A percentile compares a stretch with the other conserved stretches of the same genome.
Evolutionary conservation across 768 basidiomycete genomes (phyloP).

Genomic region (Dentipellis fragilis): DNA sequence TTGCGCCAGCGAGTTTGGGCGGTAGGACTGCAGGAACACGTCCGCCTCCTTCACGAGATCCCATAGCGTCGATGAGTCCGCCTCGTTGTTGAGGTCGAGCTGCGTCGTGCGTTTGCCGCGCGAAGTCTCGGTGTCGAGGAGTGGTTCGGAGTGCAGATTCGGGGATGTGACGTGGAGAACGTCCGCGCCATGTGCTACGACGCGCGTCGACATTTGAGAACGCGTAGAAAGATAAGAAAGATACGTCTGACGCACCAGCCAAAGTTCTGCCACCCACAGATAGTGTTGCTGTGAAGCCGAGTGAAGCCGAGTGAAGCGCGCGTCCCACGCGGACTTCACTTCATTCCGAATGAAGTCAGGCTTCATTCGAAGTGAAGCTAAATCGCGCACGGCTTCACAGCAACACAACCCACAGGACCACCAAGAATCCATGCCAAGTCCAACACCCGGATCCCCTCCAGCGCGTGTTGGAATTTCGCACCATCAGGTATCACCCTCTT

Average conservation of each 20-base stretch:
- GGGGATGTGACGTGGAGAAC: constrained; percentile 48
- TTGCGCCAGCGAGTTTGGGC: constrained; percentile 36
- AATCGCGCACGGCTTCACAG: too few relatives aligned
- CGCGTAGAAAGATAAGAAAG: not conserved
- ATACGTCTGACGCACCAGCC: constrained; percentile 29
- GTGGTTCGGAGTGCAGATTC: constrained; percentile 38
- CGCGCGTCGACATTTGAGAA: not conserved
- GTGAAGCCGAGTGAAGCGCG: too few relatives aligned
- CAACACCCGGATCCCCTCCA: constrained; percentile 43
- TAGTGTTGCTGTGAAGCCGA: too few relatives aligned
- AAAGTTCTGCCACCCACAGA: constrained; percentile 44
- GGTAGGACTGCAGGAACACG: constrained; percentile 54
- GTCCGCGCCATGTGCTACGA: constrained; percentile 45
- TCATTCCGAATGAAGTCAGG: too few relatives aligned
- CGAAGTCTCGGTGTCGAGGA: constrained; percentile 47
- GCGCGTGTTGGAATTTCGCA: constrained; percentile 19
- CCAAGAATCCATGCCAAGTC: constrained; percentile 52
- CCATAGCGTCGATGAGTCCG: constrained; percentile 25
- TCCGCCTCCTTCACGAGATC: constrained; percentile 33
- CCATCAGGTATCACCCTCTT: constrained; percentile 17
- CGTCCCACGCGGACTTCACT: too few relatives aligned
- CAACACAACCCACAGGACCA: too few relatives aligned
- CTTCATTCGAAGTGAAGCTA: too few relatives aligned
- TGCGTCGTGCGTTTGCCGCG: constrained; percentile 56
- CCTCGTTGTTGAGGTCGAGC: constrained; percentile 33